Conservation (phyloP, 352 stramenopile species). For the Lagenidium sp. region DNA sequence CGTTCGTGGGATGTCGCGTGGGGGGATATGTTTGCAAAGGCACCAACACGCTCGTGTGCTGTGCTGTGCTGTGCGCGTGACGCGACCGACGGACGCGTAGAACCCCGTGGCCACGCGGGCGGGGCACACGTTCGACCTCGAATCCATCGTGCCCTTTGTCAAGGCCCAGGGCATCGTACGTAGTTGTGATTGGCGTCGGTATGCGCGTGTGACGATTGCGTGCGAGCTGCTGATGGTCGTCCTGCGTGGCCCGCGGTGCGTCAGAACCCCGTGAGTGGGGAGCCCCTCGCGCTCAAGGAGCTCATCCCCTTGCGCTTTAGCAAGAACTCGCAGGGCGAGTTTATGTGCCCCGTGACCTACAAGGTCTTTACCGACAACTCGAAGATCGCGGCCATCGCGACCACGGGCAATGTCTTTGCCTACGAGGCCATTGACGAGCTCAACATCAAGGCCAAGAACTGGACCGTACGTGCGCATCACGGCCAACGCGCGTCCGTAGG, state of each 20-base stretch:
- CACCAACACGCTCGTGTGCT: background rate
- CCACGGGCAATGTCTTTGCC: constrained; percentile 94
- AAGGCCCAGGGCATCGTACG: constrained; percentile 91
- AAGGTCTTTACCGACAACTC: constrained; percentile 91
- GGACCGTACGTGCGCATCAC: constrained; percentile 55
- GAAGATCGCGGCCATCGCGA: constrained; percentile 75
- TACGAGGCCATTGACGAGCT: constrained; percentile 97
- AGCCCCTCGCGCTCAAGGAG: constrained; percentile 86
- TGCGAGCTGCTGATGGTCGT: background rate
- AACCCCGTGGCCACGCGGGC: constrained; percentile 93
- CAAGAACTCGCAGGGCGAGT: constrained; percentile 71
- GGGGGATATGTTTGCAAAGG: constrained; percentile 1
- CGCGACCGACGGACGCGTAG: too few relatives aligned
- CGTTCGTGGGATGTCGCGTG: too few relatives aligned
- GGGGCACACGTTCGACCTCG: constrained; percentile 96
- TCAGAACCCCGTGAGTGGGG: constrained; percentile 93
- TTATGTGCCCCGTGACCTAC: constrained; percentile 94
- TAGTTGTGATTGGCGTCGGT: background rate
- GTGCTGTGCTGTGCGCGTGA: too few relatives aligned
- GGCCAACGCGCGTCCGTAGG: too few relatives aligned
- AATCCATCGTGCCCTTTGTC: constrained; percentile 94
- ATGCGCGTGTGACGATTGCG: background rate
- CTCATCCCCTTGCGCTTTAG: constrained; percentile 88
- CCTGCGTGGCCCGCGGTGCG: too few relatives aligned
- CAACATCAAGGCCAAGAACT: constrained; percentile 98